phyloP scores from a whole-genome alignment of 306 rosid species.

The Gynostemma pentaphyllum region DNA sequence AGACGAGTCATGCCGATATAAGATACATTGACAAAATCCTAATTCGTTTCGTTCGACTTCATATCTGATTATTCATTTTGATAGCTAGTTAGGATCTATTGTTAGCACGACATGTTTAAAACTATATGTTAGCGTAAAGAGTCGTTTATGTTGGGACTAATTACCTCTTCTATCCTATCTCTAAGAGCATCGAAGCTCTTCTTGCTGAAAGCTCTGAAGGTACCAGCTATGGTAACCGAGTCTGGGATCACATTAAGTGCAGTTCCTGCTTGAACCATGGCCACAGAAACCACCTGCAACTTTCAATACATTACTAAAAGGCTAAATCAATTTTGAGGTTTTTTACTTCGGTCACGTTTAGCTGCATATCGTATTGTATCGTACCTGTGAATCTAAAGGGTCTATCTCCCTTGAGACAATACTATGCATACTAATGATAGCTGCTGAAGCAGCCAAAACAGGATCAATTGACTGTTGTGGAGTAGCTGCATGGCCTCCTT shows the following conservation, averaged over 20 bases:
- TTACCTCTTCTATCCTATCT: constrained; percentile 81
- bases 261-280: constrained; percentile 51
- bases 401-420: constrained; percentile 78
- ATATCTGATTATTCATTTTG: too few species aligned
- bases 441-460: constrained; percentile 65
- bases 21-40: too few species aligned
- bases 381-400: constrained; percentile 86
- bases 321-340: not conserved
- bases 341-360: not conserved
- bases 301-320: not conserved
- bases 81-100: too few species aligned
- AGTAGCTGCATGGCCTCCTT: constrained; percentile 64
- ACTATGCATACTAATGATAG: constrained; percentile 70
- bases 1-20: too few species aligned
- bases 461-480: constrained; percentile 67
- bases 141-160: too few species aligned
- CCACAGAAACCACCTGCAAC: constrained; percentile 80
- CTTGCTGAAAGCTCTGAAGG: constrained; percentile 62
- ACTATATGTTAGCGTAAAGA: too few species aligned
- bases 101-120: too few species aligned
- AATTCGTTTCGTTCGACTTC: too few species aligned
- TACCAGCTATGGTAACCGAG: constrained; percentile 57
- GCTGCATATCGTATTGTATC: too few species aligned
- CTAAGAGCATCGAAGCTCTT: constrained; percentile 50
- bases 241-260: constrained; percentile 55